Conservation (phyloP, 176 grass and related monocot species). For the Tillandsia fasciculata region DNA sequence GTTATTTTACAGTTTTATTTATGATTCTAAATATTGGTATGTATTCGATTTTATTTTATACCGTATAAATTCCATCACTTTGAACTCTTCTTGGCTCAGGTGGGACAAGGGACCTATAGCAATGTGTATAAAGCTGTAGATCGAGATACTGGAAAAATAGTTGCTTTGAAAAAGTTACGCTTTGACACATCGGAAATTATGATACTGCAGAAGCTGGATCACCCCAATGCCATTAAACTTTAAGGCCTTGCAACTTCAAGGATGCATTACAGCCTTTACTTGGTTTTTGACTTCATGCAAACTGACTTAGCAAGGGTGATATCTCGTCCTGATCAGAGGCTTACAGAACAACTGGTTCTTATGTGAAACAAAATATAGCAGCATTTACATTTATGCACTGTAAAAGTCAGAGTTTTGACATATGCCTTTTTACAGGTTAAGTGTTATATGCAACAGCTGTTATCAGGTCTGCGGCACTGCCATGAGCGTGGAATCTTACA, state of each 20-base stretch:
- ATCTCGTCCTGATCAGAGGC: constrained; percentile 9
- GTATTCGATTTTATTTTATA: no score
- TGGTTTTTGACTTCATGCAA: constrained; percentile 73
- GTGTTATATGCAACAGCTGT: constrained; percentile 16
- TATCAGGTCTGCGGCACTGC: constrained; percentile 17
- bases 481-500: constrained; percentile 21
- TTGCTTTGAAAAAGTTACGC: constrained; percentile 59
- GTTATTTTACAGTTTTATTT: no score
- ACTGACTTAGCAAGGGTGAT: constrained; percentile 40
- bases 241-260: constrained; percentile 57
- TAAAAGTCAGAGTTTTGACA: background rate
- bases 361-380: background rate
- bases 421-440: constrained; percentile 8
- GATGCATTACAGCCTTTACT: constrained; percentile 80
- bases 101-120: constrained; percentile 28
- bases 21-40: no score
- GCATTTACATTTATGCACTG: background rate
- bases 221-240: constrained; percentile 57
- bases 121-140: constrained; percentile 25
- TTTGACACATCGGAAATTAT: constrained; percentile 43
- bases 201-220: constrained; percentile 47
- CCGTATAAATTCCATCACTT: no score
- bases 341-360: constrained; percentile 47
- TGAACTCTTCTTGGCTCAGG: constrained; percentile 17
- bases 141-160: constrained; percentile 41